phyloP scores from a whole-genome alignment of 2,329 filamentous ascomycete genomes.

The Cephalotrichum gorgonifer region DNA sequence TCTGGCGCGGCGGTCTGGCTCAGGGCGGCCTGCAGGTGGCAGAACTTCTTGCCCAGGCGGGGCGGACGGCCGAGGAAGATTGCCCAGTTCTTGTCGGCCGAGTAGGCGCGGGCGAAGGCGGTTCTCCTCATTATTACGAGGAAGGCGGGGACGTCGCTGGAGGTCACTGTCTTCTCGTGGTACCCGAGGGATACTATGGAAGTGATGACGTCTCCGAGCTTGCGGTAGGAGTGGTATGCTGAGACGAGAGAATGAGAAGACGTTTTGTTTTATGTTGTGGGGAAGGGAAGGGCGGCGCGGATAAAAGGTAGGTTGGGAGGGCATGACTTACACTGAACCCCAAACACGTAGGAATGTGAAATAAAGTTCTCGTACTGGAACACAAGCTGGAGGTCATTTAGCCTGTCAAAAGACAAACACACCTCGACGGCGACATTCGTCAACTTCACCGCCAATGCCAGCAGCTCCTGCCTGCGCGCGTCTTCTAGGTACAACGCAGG shows the following conservation, averaged over 20 bases:
- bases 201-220: constrained; percentile 31
- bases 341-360: constrained; percentile 26
- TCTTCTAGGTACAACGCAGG: neutral
- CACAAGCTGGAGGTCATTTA: constrained; percentile 32
- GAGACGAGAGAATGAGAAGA: no score
- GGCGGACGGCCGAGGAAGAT: constrained; percentile 40
- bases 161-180: constrained; percentile 23
- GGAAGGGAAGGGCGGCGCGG: no score
- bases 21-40: constrained; percentile 9
- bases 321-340: constrained; percentile 28
- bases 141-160: constrained; percentile 19
- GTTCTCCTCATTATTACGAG: constrained; percentile 26
- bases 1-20: neutral
- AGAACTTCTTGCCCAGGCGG: constrained; percentile 30
- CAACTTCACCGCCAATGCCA: neutral
- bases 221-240: constrained; percentile 26
- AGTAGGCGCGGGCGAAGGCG: constrained; percentile 30
- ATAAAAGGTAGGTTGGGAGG: no score
- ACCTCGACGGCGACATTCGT: neutral
- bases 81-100: constrained; percentile 33
- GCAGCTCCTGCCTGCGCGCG: neutral
- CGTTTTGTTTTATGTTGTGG: no score
- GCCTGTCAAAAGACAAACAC: constrained; percentile 11
- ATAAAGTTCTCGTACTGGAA: constrained; percentile 34
- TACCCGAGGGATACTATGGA: constrained; percentile 35